Conservation (phyloP, 169 alveolate species). For the Perkinsus marinus region DNA sequence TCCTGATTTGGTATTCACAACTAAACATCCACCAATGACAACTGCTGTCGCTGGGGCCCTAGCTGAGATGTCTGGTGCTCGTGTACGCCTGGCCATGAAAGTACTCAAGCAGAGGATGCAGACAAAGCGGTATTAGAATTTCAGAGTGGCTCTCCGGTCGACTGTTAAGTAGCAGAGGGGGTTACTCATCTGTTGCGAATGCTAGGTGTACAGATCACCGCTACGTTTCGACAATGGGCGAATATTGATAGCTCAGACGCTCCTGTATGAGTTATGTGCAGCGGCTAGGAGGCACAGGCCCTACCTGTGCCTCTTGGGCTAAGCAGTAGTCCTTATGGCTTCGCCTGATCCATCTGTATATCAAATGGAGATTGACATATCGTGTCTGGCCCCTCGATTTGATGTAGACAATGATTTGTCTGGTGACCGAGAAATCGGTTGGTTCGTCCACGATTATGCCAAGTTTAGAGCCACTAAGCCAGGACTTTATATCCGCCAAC, state of each 20-base stretch:
- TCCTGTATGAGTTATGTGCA: too few relatives aligned
- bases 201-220: not conserved
- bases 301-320: too few relatives aligned
- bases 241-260: not conserved
- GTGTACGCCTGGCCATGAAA: not conserved
- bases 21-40: not conserved
- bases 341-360: too few relatives aligned
- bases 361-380: too few relatives aligned
- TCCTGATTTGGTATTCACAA: not conserved
- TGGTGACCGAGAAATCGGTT: too few relatives aligned
- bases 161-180: not conserved
- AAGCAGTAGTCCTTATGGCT: too few relatives aligned
- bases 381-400: too few relatives aligned
- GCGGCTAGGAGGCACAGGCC: too few relatives aligned
- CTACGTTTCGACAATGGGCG: not conserved
- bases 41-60: not conserved
- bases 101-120: not conserved
- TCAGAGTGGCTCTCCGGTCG: not conserved
- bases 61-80: not conserved
- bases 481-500: too few relatives aligned
- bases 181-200: not conserved
- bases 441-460: too few relatives aligned
- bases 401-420: too few relatives aligned
- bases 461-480: too few relatives aligned
- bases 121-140: not conserved